Evolutionary conservation across 495 filamentous ascomycete genomes (phyloP).

Genomic region (Hypomontagnella submonticulosa): DNA sequence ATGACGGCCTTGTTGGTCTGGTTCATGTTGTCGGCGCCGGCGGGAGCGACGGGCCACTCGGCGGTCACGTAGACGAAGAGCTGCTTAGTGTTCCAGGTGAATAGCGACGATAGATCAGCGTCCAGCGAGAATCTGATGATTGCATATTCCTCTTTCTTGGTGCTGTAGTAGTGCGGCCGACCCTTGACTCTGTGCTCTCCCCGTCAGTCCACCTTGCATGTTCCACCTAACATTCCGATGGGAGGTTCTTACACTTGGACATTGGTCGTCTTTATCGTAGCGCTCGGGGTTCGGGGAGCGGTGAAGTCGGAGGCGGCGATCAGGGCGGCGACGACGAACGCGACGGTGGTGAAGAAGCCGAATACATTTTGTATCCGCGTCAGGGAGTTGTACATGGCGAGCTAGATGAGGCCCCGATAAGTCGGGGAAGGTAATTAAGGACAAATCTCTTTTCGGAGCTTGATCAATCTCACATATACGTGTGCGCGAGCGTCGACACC

Average conservation of each 20-base stretch:
- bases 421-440: slow-evolving; percentile 2
- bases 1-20: slow-evolving; percentile 81
- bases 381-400: slow-evolving; percentile 85
- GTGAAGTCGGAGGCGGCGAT: slow-evolving; percentile 82
- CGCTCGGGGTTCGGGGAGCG: slow-evolving; percentile 73
- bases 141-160: slow-evolving; percentile 93
- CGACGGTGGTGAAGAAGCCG: slow-evolving; percentile 96
- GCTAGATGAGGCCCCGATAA: slow-evolving; percentile 16
- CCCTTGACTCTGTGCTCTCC: slow-evolving; percentile 74
- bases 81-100: slow-evolving; percentile 99
- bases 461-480: not conserved
- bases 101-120: slow-evolving; percentile 84
- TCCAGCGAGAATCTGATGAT: slow-evolving; percentile 93
- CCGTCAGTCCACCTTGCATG: slow-evolving; percentile 9
- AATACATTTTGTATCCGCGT: slow-evolving; percentile 92
- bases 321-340: slow-evolving; percentile 79
- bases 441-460: not conserved
- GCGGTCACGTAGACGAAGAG: slow-evolving; percentile 95
- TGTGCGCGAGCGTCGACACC: not conserved
- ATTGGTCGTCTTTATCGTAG: slow-evolving; percentile 74
- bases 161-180: slow-evolving; percentile 91
- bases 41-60: slow-evolving; percentile 72
- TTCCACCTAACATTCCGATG: too few species aligned
- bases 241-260: slow-evolving; percentile 79
- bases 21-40: slow-evolving; percentile 47